A percentile compares a stretch with the other conserved stretches of the same genome.
These are phyloP conservation scores for Monosporozyma siamensis DNA, from an alignment of 805 yeast genomes.

Conservation along the genomic window DNA sequence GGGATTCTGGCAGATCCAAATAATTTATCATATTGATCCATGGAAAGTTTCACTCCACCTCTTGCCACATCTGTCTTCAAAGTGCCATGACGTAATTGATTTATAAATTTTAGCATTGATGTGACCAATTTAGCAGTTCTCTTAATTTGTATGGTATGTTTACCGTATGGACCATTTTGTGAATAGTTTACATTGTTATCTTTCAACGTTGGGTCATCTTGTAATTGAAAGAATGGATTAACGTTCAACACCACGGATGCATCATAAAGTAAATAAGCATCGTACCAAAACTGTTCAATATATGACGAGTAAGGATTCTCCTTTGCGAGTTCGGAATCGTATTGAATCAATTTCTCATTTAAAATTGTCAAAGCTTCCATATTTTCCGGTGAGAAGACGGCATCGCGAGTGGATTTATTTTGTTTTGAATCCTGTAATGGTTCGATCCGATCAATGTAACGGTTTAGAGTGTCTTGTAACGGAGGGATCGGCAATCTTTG, in stretches of 20 bases:
- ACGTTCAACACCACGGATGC: conserved; percentile 85
- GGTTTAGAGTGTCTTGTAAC: conserved; percentile 53
- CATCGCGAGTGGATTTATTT: conserved; percentile 48
- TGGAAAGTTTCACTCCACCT: conserved; percentile 58
- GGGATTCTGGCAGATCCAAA: conserved; percentile 89
- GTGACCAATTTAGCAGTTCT: conserved; percentile 74
- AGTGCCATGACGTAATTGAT: conserved; percentile 68
- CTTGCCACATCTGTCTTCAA: conserved; percentile 61
- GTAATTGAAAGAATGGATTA: conserved; percentile 82
- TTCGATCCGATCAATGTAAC: conserved; percentile 56
- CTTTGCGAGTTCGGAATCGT: conserved; percentile 53
- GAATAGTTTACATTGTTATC: conserved; percentile 21
- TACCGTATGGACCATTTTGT: conserved; percentile 26
- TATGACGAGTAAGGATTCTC: conserved; percentile 64
- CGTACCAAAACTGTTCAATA: conserved; percentile 93
- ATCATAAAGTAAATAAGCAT: conserved; percentile 78
- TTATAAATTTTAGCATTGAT: conserved; percentile 68
- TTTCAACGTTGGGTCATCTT: conserved; percentile 71
- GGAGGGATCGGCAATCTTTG: conserved; percentile 66
- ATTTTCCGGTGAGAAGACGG: conserved; percentile 28
- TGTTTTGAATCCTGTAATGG: conserved; percentile 79
- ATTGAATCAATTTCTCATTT: conserved; percentile 46
- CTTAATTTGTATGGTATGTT: conserved; percentile 46
- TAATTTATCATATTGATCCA: conserved; percentile 83
- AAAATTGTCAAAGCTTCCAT: conserved; percentile 38